phyloP scores from a whole-genome alignment of 257 asterid species.

The Linderniella brevidens region DNA sequence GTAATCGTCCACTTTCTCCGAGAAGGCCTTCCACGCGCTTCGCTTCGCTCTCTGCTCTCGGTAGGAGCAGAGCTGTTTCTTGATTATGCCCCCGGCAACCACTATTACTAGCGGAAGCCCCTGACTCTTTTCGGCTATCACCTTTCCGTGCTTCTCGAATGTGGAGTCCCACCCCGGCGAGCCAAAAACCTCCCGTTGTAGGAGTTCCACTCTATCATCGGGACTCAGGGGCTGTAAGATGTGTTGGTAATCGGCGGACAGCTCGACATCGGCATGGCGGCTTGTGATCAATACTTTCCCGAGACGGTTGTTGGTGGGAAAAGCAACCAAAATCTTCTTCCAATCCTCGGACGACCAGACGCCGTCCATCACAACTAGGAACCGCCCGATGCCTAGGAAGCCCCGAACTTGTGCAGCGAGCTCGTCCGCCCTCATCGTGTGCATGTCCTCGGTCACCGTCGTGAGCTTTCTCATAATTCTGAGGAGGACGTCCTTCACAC shows the following conservation, averaged over 20 bases:
- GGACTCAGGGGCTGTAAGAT: constrained; percentile 2
- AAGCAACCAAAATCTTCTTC: constrained; percentile 12
- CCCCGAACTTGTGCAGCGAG: not conserved
- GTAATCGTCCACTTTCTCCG: constrained; percentile 8
- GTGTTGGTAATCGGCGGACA: constrained; percentile 10
- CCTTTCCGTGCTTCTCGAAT: not conserved
- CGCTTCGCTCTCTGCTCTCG: not conserved
- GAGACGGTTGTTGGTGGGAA: constrained; percentile 11
- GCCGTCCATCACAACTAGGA: constrained; percentile 23
- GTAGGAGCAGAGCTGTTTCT: not conserved
- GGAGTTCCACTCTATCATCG: constrained; percentile 12
- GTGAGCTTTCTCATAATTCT: constrained; percentile 6
- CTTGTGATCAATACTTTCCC: constrained; percentile 23
- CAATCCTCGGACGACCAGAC: constrained; percentile 20
- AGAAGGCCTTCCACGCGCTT: constrained; percentile 10
- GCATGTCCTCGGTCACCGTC: not conserved
- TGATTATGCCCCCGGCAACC: constrained; percentile 15
- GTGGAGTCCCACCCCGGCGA: constrained; percentile 6
- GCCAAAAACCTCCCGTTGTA: constrained; percentile 13
- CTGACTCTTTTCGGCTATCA: constrained; percentile 11
- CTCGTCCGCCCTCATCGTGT: constrained; percentile 6
- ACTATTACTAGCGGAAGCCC: constrained; percentile 20
- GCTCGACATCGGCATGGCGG: constrained; percentile 16
- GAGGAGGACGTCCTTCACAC: constrained; percentile 9
- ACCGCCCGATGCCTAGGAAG: constrained; percentile 9